Conservation (phyloP, 179 eudicot species). For the Spergularia azorica region DNA sequence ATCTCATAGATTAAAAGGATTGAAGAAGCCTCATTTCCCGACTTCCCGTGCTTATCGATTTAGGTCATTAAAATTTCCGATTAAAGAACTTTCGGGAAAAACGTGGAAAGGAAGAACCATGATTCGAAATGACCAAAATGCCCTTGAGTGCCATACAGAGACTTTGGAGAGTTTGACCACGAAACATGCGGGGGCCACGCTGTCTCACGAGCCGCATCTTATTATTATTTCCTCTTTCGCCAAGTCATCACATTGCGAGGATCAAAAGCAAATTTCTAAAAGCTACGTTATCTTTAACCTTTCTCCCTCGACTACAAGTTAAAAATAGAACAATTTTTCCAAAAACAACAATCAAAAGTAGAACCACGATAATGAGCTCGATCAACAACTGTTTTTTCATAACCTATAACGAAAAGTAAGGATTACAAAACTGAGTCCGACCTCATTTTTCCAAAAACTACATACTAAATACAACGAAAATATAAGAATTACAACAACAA, state of each 20-base stretch:
- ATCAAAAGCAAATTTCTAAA: neutral
- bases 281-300: neutral
- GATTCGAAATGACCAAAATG: neutral
- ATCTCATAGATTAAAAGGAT: too few relatives aligned
- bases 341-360: too few relatives aligned
- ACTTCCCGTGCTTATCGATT: neutral
- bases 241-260: neutral
- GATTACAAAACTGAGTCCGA: too few relatives aligned
- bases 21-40: too few relatives aligned
- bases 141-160: neutral
- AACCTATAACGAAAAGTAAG: too few relatives aligned
- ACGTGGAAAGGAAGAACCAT: neutral
- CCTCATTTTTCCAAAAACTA: too few relatives aligned
- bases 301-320: neutral
- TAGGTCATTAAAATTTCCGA: neutral
- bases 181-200: neutral
- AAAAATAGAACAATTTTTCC: too few relatives aligned
- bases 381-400: too few relatives aligned
- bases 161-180: neutral
- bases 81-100: neutral
- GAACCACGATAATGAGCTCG: too few relatives aligned
- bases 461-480: neutral
- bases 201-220: conserved; percentile 7
- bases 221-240: neutral
- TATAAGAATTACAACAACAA: neutral